These are phyloP conservation scores for Dillenia turbinata DNA, from an alignment of 164 flowering plant species.

Conservation along the genomic window DNA sequence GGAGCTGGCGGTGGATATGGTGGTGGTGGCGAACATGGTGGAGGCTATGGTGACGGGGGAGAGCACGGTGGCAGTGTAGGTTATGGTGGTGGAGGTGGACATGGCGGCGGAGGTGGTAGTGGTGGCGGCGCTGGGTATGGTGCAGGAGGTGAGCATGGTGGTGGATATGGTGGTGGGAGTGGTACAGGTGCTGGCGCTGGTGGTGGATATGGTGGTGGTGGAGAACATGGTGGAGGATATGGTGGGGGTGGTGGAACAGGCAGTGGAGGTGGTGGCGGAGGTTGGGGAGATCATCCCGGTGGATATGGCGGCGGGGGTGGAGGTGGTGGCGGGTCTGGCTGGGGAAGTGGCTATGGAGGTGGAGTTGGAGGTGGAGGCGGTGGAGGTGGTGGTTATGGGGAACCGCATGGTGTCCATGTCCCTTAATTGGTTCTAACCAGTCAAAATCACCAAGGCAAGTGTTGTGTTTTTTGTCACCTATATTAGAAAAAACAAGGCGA, in stretches of 20 bases:
- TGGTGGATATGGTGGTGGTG: constrained; percentile 24
- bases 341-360: constrained; percentile 8
- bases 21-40: constrained; percentile 6
- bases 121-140: constrained; percentile 10
- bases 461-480: too few species aligned
- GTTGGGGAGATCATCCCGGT: not conserved
- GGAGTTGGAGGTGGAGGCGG: constrained; percentile 9
- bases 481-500: too few species aligned
- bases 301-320: constrained; percentile 17
- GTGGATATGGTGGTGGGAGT: constrained; percentile 19
- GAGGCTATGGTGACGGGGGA: constrained; percentile 6
- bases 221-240: constrained; percentile 22
- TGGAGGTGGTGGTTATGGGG: constrained; percentile 17
- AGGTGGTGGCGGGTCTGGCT: constrained; percentile 19
- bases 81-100: constrained; percentile 14
- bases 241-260: constrained; percentile 26
- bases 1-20: constrained; percentile 6
- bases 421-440: too few species aligned
- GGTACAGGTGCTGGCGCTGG: constrained; percentile 18
- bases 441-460: too few species aligned
- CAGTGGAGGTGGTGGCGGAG: not conserved
- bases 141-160: constrained; percentile 26
- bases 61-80: constrained; percentile 16
- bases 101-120: not conserved
- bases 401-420: constrained; percentile 4